Base-by-base conservation (phyloP, 495 filamentous ascomycete genomes). In the Tuber aestivum region DNA sequence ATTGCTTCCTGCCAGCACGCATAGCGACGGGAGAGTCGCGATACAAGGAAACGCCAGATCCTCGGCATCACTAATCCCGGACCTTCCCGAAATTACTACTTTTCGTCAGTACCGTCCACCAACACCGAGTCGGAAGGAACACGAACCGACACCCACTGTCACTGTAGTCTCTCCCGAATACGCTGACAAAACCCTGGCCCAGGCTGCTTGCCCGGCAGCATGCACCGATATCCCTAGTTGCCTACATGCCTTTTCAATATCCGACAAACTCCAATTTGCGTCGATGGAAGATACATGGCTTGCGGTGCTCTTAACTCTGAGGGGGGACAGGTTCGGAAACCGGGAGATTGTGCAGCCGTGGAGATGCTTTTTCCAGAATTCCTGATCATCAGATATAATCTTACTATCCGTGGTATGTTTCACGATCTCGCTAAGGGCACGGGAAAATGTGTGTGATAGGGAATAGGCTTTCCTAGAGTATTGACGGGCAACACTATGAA, bases 261-360 rank as follows among this genome's bases (percentile, higher is more conserved):
- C 77, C 0, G 80, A 77, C 18, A 86, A 74, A 1, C 84, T 75
- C 42, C 83, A 75, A 9, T 82, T 79, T 65, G 85, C 89, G 2
- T 65, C 74, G n/a, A 84, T 80, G 4, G 86, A 86, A 44, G 83
- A 78, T 1, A 85, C 84, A 70, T 85, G 78, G 18, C 87, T 83
- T 10, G 76, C 75, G 3, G 83, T 79, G 23, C 81, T 76, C 6
- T 84, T 77, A 35, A 86, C 84, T 45, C 86, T 86, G 2, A 90
- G 83, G 3, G 93, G 92, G 45, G 89, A 89, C 82, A 95, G 84
- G 72, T 90, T 86, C 0, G 93, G 93, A 73, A 95, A 93, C 56
- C 84, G 87, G 77, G 88, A 91, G 70, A 89, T 80, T 7, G 87
- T 85, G 12, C 89, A 84, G 20, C 86, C 85, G 44, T 86, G 79